phyloP scores from a whole-genome alignment of 306 rosid species.

The Cyamopsis tetragonoloba region DNA sequence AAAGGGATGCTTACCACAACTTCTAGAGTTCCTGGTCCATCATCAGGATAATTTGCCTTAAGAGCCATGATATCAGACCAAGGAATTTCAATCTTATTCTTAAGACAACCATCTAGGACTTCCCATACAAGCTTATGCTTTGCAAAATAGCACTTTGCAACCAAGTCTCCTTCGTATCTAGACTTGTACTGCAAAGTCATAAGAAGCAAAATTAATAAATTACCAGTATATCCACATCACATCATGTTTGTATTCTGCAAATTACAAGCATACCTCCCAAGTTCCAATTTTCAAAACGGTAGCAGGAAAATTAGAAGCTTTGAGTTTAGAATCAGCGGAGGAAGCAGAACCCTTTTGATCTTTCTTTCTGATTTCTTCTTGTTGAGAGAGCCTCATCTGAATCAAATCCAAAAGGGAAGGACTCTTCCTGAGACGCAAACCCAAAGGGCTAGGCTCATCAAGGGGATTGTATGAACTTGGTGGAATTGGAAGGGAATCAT shows the following conservation, averaged over 20 bases:
- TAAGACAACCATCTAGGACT: constrained; percentile 84
- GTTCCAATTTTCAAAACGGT: constrained; percentile 66
- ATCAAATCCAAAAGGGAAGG: constrained; percentile 85
- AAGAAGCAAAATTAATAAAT: background rate
- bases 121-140: constrained; percentile 95
- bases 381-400: constrained; percentile 73
- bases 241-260: background rate
- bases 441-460: constrained; percentile 85
- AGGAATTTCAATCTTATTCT: constrained; percentile 87
- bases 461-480: constrained; percentile 44
- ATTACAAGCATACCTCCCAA: constrained; percentile 57
- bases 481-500: constrained; percentile 18
- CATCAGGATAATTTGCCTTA: constrained; percentile 73
- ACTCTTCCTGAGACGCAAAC: constrained; percentile 72
- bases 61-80: constrained; percentile 88
- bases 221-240: constrained; percentile 4
- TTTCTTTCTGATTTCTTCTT: constrained; percentile 35
- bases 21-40: constrained; percentile 64
- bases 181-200: constrained; percentile 63
- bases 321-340: constrained; percentile 51
- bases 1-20: constrained; percentile 48
- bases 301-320: constrained; percentile 76
- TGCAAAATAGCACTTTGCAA: constrained; percentile 81
- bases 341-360: constrained; percentile 37
- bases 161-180: constrained; percentile 79